Conservation (phyloP, 179 eudicot genomes). For the Beta macrorhiza region DNA sequence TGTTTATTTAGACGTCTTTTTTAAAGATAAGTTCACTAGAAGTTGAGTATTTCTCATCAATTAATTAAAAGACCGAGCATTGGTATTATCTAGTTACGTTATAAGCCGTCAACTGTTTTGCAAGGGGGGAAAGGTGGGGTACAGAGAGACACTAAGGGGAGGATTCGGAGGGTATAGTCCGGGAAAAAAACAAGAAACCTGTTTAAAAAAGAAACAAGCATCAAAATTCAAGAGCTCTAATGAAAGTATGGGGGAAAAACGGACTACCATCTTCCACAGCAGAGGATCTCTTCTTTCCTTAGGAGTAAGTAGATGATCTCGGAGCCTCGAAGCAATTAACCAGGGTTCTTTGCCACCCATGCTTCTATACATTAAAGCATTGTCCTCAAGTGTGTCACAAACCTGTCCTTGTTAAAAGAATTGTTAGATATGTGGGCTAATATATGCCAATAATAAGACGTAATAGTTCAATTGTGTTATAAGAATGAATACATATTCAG, state of each 20-base stretch:
- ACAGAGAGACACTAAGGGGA: not conserved
- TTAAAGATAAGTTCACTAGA: too few species aligned
- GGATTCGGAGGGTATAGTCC: not conserved
- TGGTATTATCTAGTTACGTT: not conserved
- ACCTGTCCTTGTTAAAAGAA: conserved; percentile 45
- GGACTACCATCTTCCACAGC: conserved; percentile 80
- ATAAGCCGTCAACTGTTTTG: not conserved
- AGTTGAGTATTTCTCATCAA: too few species aligned
- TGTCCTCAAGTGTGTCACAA: conserved; percentile 89
- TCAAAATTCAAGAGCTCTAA: not conserved
- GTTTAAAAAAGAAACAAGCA: not conserved
- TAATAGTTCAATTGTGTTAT: not conserved
- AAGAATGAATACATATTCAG: not conserved
- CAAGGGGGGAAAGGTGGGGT: not conserved
- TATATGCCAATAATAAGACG: not conserved
- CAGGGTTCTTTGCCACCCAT: conserved; percentile 64
- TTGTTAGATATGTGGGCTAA: not conserved
- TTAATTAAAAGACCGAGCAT: too few species aligned
- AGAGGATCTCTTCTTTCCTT: conserved; percentile 72
- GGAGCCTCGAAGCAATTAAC: conserved; percentile 90
- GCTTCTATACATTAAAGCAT: conserved; percentile 58
- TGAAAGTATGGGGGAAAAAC: not conserved
- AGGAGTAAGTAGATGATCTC: conserved; percentile 93
- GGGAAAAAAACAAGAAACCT: not conserved
- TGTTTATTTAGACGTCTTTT: too few species aligned